These are phyloP conservation scores for Phytophthora fragariae DNA, from an alignment of 352 stramenopile genomes.

Conservation along the genomic window DNA sequence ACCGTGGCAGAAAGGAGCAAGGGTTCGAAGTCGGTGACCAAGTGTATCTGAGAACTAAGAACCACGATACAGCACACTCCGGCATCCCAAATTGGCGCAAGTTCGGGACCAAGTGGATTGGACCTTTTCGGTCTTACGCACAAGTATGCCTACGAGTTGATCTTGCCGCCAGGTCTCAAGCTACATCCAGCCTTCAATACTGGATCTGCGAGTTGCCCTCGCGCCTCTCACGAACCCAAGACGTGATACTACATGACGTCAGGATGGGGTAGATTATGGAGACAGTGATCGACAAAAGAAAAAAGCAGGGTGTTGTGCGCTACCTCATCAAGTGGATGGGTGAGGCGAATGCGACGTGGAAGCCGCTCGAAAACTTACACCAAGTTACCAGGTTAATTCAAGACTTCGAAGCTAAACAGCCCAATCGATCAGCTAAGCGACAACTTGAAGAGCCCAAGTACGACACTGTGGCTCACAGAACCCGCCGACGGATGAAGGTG, in stretches of 20 bases:
- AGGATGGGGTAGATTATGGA: conserved; percentile 17
- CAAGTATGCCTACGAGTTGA: conserved; percentile 27
- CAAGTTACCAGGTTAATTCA: conserved; percentile 13
- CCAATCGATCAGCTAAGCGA: neutral
- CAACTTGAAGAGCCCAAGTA: neutral
- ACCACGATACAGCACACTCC: conserved; percentile 21
- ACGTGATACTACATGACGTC: conserved; percentile 11
- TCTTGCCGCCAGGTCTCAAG: conserved; percentile 17
- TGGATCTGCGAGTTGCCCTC: conserved; percentile 1
- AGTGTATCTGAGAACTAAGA: conserved; percentile 28
- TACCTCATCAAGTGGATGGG: conserved; percentile 18
- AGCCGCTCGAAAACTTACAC: conserved; percentile 16
- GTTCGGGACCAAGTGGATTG: conserved; percentile 27
- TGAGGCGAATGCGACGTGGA: conserved; percentile 12
- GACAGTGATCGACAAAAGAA: neutral
- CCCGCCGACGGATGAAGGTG: neutral
- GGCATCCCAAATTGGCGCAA: conserved; percentile 26
- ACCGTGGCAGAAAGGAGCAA: conserved; percentile 20
- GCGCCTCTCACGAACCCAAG: conserved; percentile 3
- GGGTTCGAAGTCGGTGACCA: conserved; percentile 12
- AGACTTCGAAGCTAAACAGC: conserved; percentile 4
- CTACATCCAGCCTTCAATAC: conserved; percentile 26
- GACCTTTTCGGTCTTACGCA: conserved; percentile 23
- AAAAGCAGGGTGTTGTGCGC: neutral
- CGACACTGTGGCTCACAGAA: neutral